phyloP scores from a whole-genome alignment of 2,329 filamentous ascomycete species.

The Trichophyton simii region DNA sequence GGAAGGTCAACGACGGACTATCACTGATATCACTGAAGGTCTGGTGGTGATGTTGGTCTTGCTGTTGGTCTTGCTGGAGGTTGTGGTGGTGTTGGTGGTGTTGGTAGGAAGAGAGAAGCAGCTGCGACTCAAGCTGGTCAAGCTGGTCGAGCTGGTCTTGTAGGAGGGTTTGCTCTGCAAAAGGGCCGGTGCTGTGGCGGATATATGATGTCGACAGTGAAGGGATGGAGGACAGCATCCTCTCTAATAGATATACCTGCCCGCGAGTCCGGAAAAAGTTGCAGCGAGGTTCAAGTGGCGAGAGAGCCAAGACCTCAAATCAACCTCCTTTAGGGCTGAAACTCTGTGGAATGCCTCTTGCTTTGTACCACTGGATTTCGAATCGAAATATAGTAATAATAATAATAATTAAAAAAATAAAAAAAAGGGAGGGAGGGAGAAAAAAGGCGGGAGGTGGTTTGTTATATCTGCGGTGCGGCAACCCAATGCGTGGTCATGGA shows the following conservation, averaged over 20 bases:
- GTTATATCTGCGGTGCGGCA: neutral
- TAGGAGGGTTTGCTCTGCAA: neutral
- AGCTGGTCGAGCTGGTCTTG: neutral
- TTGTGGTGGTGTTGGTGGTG: constrained; percentile 1
- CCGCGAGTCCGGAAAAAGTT: neutral
- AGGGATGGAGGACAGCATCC: constrained; percentile 3
- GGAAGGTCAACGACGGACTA: neutral
- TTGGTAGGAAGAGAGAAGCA: neutral
- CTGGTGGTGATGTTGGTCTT: neutral
- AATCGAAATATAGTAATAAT: neutral
- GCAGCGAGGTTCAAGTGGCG: constrained; percentile 3
- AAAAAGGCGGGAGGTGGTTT: neutral
- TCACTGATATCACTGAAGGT: neutral
- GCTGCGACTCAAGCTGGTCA: neutral
- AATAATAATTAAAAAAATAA: neutral
- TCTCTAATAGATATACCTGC: neutral
- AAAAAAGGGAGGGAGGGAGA: neutral
- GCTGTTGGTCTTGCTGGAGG: neutral
- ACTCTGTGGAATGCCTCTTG: neutral
- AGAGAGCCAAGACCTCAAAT: neutral
- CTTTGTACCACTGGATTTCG: neutral
- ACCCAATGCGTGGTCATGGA: neutral
- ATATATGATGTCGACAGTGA: constrained; percentile 1
- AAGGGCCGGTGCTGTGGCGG: constrained; percentile 3
- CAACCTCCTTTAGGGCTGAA: neutral